Base-by-base conservation (phyloP, 2,329 filamentous ascomycete genomes). In the Ceratocystis diversiconidia region DNA sequence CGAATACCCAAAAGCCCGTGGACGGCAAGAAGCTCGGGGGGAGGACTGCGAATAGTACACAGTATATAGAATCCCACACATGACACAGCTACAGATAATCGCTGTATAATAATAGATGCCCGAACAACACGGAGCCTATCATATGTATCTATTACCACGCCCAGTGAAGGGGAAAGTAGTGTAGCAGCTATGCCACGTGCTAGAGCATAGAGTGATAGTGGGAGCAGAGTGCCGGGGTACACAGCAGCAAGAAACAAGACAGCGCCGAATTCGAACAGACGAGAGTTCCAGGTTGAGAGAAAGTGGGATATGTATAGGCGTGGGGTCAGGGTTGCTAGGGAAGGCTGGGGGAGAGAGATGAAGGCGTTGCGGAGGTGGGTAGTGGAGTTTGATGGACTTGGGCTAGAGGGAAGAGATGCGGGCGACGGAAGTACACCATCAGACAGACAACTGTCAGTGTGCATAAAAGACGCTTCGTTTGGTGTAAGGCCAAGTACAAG, bases 171-270 rank as follows among this genome's bases (percentile, higher is more conserved):
- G 0, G 85, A 81, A 5, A 88, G 74, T 0, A 84, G 32, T 3
- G 86, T 80, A 0, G 84, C 85, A 0, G 83, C 77, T 0, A 78
- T 74, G 5, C 82, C 79, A 25, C 87, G 81, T 4, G 79, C 76
- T 5, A 90, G 74, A 0, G 87, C 87, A 70, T 90, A 90, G n/a
- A 86, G 74, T 0, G 86, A 89, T 65, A 85, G 79, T 44, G 83
- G 86, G 25, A 87, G 77, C 25, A 90, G 75, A 0, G 85, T 88
- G 0, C 77, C 74, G 0, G 80, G 80, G 69, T 78, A 85, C 59
- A 82, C 78, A 0, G 77, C 73, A 0, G 82, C 81, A 8, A 85
- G 75, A 72, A 80, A 85, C 5, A 85, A 75, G 4, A 86, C 80
- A 5, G 82, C 79, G 36, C 79, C 84, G 65, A 86, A 86, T 71